Conservation (phyloP, 208 protist species). For the Crithidia sp. region DNA sequence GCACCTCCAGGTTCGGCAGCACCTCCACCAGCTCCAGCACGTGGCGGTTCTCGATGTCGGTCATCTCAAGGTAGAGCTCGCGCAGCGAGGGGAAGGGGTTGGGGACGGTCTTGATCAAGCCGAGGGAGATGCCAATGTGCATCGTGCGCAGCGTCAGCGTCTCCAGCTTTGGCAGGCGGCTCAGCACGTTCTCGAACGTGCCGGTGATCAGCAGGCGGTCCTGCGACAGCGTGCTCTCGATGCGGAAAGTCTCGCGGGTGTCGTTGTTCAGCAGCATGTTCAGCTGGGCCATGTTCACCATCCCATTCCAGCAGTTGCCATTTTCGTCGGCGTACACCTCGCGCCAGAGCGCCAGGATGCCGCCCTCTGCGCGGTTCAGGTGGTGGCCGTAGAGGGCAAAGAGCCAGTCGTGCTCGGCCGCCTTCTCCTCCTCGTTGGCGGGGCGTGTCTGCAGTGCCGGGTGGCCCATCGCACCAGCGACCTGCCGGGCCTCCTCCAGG, state of each 20-base stretch:
- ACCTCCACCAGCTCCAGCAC: neutral
- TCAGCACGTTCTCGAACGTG: slow-evolving; percentile 2
- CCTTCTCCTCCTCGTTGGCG: slow-evolving; percentile 14
- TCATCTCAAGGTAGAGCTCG: slow-evolving; percentile 9
- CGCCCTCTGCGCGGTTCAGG: slow-evolving; percentile 15
- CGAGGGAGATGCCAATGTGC: neutral
- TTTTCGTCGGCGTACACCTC: slow-evolving; percentile 6
- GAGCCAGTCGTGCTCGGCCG: slow-evolving; percentile 5
- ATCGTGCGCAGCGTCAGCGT: slow-evolving; percentile 5
- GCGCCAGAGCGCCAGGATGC: slow-evolving; percentile 13
- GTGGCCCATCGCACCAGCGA: slow-evolving; percentile 8
- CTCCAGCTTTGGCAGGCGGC: slow-evolving; percentile 5
- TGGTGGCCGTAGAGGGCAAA: slow-evolving; percentile 13
- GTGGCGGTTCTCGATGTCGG: neutral
- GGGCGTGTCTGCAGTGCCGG: slow-evolving; percentile 3
- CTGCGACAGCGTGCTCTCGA: neutral
- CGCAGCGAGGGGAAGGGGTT: slow-evolving; percentile 11
- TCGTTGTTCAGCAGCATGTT: slow-evolving; percentile 19
- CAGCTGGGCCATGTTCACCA: slow-evolving; percentile 17
- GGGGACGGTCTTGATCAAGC: neutral
- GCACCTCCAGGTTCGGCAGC: slow-evolving; percentile 7
- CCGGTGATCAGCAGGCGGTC: neutral
- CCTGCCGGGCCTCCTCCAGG: slow-evolving; percentile 15
- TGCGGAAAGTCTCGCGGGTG: slow-evolving; percentile 14
- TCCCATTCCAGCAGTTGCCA: slow-evolving; percentile 2